phyloP scores from a whole-genome alignment of 2,329 filamentous ascomycete species.

The Coniochaeta sp. region DNA sequence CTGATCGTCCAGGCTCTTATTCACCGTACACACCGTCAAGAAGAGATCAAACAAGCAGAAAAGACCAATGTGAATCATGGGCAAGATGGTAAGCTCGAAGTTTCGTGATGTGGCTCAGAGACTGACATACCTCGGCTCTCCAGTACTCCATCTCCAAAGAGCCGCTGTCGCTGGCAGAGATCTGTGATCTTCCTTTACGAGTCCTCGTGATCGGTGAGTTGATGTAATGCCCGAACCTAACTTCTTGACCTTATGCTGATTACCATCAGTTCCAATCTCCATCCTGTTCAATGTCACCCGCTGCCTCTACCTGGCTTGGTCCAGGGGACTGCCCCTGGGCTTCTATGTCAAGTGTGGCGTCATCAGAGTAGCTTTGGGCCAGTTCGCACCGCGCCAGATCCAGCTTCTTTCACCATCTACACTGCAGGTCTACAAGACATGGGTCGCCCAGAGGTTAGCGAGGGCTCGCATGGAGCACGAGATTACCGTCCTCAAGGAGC shows the following conservation, averaged over 20 bases:
- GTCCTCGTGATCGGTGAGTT: conserved; percentile 6
- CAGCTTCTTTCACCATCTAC: conserved; percentile 10
- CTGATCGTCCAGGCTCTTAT: no score
- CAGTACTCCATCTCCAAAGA: neutral
- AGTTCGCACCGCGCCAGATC: conserved; percentile 10
- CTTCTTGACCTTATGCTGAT: no score
- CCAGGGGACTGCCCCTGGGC: conserved; percentile 11
- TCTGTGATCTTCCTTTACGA: neutral
- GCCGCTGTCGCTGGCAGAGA: neutral
- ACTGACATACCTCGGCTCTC: neutral
- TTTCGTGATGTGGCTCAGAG: no score
- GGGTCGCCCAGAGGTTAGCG: conserved; percentile 5
- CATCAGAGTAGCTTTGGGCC: conserved; percentile 10
- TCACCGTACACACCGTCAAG: no score
- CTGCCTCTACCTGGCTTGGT: conserved; percentile 8
- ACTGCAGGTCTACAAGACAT: conserved; percentile 8
- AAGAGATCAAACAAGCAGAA: no score
- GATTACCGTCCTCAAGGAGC: conserved; percentile 3
- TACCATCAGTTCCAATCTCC: conserved; percentile 12
- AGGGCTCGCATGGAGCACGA: conserved; percentile 1
- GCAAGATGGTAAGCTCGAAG: no score
- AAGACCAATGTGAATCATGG: no score
- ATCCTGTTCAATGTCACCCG: conserved; percentile 16
- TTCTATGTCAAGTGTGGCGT: conserved; percentile 10
- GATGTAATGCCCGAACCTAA: no score